phyloP scores from a whole-genome alignment of 768 basidiomycete genomes.

The Mycena crocata region DNA sequence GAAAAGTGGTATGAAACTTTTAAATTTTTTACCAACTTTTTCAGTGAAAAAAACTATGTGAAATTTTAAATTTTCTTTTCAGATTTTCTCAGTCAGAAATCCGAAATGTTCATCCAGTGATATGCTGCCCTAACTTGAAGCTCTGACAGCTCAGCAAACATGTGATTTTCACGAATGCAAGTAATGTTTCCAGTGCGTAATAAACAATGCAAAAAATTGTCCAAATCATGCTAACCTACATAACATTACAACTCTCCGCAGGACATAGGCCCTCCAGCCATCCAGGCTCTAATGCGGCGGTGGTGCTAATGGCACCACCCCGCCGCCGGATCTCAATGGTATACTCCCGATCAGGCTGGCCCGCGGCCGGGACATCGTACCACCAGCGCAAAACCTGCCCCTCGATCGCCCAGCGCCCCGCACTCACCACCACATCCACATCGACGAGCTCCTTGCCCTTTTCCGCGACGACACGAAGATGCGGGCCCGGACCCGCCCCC shows the following conservation, averaged over 20 bases:
- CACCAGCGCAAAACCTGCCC: slow-evolving; percentile 67
- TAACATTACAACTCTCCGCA: slow-evolving; percentile 29
- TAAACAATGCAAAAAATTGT: slow-evolving; percentile 5
- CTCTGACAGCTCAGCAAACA: too few species aligned
- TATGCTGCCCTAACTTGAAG: too few species aligned
- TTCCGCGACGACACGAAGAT: slow-evolving; percentile 27
- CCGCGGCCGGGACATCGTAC: slow-evolving; percentile 57
- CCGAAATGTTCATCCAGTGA: too few species aligned
- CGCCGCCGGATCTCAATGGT: slow-evolving; percentile 49
- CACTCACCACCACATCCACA: slow-evolving; percentile 57
- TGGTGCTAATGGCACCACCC: slow-evolving; percentile 42
- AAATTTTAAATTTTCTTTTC: too few species aligned
- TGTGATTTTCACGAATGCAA: not conserved
- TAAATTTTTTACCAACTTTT: too few species aligned
- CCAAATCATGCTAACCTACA: slow-evolving; percentile 29
- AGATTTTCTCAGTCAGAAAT: too few species aligned
- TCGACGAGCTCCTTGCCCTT: slow-evolving; percentile 49
- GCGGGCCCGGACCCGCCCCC: slow-evolving; percentile 26
- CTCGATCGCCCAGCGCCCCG: slow-evolving; percentile 55
- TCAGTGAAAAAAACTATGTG: too few species aligned
- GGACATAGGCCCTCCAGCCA: slow-evolving; percentile 25
- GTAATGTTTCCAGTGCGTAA: not conserved
- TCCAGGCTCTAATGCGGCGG: slow-evolving; percentile 3
- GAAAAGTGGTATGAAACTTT: too few species aligned
- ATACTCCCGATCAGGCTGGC: slow-evolving; percentile 48